A percentile compares a stretch with the other conserved stretches of the same genome.
Conservation (phyloP, 108 stramenopile species). For the Epithemia pelagica region DNA sequence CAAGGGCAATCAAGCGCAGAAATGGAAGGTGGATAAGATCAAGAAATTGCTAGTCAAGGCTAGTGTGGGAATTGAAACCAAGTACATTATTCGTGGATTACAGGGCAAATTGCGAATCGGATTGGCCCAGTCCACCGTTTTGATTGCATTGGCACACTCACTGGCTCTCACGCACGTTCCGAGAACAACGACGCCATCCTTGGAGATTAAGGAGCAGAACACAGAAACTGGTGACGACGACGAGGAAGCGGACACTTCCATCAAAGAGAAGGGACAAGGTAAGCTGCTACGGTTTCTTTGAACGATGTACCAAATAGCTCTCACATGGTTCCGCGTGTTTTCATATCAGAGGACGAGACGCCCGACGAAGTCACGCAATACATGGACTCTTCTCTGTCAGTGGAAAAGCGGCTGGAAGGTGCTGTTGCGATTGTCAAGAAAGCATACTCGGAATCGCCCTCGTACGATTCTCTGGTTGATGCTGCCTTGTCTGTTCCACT, state of each 20-base stretch:
- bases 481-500: slow-evolving; percentile 77
- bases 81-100: slow-evolving; percentile 96
- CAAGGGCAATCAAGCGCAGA: slow-evolving; percentile 82
- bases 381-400: slow-evolving; percentile 28
- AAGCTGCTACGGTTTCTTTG: too few relatives aligned
- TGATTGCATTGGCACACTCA: slow-evolving; percentile 92
- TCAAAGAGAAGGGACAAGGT: not conserved
- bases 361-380: slow-evolving; percentile 40
- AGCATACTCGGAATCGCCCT: slow-evolving; percentile 93
- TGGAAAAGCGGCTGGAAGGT: slow-evolving; percentile 75
- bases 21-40: slow-evolving; percentile 91
- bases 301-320: too few relatives aligned
- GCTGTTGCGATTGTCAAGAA: slow-evolving; percentile 90
- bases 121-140: slow-evolving; percentile 89
- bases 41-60: slow-evolving; percentile 81
- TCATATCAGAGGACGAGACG: too few relatives aligned
- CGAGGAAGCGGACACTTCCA: not conserved
- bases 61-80: slow-evolving; percentile 69
- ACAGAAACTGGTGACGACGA: too few relatives aligned
- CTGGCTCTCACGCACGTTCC: slow-evolving; percentile 64
- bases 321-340: too few relatives aligned
- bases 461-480: slow-evolving; percentile 81
- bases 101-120: slow-evolving; percentile 99
- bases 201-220: slow-evolving; percentile 15
- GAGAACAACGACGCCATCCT: slow-evolving; percentile 38